Conservation (phyloP, 2,329 filamentous ascomycete genomes). For the Trichoderma afroharzianum region DNA sequence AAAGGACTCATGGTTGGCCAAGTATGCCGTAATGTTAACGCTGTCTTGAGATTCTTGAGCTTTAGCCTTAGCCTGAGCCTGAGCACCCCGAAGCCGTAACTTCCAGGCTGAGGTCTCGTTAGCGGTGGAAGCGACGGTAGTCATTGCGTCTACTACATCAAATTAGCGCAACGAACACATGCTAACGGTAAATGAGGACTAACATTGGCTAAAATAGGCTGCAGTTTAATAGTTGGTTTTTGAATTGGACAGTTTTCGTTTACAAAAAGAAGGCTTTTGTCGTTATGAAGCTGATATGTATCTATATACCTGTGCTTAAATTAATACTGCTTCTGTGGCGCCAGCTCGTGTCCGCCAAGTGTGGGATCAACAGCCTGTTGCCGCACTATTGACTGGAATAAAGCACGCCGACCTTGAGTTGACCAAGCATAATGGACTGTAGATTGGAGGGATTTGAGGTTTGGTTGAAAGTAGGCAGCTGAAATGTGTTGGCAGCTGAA, state of each 20-base stretch:
- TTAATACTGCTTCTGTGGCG: neutral
- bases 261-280: neutral
- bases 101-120: neutral
- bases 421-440: neutral
- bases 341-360: neutral
- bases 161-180: neutral
- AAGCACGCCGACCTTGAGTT: neutral
- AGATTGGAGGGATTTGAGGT: neutral
- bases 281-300: neutral
- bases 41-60: neutral
- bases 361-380: neutral
- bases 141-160: neutral
- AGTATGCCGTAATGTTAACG: neutral
- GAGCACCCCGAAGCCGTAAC: neutral
- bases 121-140: neutral
- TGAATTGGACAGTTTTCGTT: neutral
- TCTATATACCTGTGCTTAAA: neutral
- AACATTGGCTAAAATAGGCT: neutral
- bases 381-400: neutral
- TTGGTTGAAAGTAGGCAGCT: neutral
- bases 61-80: neutral
- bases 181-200: neutral
- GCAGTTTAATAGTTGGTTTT: neutral
- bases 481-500: neutral
- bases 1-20: neutral